Conservation (phyloP, 1,139 yeast species). For the Debaryomycetaceae sp. region DNA sequence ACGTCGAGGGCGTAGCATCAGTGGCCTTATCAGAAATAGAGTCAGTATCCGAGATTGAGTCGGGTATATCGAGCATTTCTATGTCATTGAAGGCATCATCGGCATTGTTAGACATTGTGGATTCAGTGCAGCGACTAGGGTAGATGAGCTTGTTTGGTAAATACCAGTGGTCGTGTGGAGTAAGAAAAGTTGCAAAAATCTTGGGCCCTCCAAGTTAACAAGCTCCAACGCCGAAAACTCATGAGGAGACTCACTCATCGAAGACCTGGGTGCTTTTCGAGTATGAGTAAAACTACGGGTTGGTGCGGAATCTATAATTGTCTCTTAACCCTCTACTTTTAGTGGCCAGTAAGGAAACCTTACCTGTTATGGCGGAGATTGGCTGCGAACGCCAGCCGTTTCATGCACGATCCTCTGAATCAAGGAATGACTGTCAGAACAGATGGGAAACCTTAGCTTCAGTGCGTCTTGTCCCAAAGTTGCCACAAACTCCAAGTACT, state of each 20-base stretch:
- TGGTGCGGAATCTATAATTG: no score
- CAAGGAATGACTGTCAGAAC: conserved; percentile 13
- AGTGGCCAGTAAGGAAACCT: no score
- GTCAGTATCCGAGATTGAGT: conserved; percentile 33
- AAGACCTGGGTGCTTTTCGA: no score
- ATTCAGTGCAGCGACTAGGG: no score
- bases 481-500: no score
- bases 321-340: no score
- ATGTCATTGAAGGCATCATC: conserved; percentile 32
- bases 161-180: neutral
- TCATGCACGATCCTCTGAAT: conserved; percentile 15
- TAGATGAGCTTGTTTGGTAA: neutral
- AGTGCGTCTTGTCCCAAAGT: no score
- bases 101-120: conserved; percentile 6
- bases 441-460: conserved; percentile 11
- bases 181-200: conserved; percentile 1
- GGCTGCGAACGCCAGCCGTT: conserved; percentile 2
- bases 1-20: conserved; percentile 3
- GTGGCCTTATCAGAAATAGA: conserved; percentile 17
- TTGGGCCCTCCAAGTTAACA: no score
- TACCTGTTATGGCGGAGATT: no score
- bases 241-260: no score
- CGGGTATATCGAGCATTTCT: conserved; percentile 46
- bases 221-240: no score
- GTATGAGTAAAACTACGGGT: no score